Evolutionary conservation across 139 green algal genomes (phyloP), one percentile per base, ranked within the genome.

Genomic region (Choricystis sp.): DNA sequence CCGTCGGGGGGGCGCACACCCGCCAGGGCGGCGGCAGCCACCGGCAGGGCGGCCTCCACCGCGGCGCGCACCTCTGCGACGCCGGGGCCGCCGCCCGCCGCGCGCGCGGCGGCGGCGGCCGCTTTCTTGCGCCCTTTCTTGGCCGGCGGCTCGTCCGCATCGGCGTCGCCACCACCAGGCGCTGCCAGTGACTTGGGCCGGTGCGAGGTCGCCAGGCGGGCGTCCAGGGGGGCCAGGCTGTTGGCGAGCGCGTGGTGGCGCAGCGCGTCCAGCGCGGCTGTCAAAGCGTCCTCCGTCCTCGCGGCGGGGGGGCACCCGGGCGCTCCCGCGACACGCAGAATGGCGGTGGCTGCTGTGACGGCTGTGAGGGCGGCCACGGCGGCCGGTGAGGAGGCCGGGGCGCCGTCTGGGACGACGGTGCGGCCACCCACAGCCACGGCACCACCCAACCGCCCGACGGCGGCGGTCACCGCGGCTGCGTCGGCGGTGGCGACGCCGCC

Each of bases 51-150:
- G 1, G 57, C 67, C 19, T 61, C 55, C 48, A 82, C 57, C 3
- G 59, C 31, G 9, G 61, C 29, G 57, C 75, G 59, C 55, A 85
- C 28, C 22, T 80, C 52, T 0, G 60, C 62, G 25, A 81, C 52
- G 60, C 80, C 49, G n/a, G n/a, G n/a, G 14, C 57, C 24, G 52
- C 77, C 52, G 31, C 66, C 31, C 19, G 61, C 52, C 75, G 66
- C 23, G 67, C 22, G 29, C 71, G 72, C 29, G 70, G 70, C 21
- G 66, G 29, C 56, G 21, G 61, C 16, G 59, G 31, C 20, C 60
- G 68, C 21, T 63, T 52, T 31, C 66, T 77, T 61, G 29, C 25
- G 16, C 23, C 21, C 26, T 21, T 23, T 28, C n/a, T 29, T 25
- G n/a, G n/a, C 22, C 4, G 56, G 4, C 16, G 56, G 56, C n/a